A percentile compares a stretch with the other conserved stretches of the same genome.
Evolutionary conservation across 805 yeast species (phyloP).

Genomic region (Ogataea glucozyma): DNA sequence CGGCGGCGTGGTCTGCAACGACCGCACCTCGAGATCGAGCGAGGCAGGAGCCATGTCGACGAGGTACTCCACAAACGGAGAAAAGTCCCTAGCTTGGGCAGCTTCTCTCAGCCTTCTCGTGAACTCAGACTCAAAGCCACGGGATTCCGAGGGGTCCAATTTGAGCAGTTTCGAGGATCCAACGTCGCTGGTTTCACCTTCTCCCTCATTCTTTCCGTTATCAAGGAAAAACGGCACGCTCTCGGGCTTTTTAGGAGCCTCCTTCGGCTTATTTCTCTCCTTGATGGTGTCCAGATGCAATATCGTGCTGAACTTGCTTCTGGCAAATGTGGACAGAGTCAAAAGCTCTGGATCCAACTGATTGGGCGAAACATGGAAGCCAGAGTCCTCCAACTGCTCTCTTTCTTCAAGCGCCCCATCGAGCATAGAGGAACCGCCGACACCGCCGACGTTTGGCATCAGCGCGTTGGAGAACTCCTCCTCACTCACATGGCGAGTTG

Average conservation of each 20-base stretch:
- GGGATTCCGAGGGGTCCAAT: slow-evolving; percentile 37
- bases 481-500: slow-evolving; percentile 72
- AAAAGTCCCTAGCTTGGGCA: slow-evolving; percentile 40
- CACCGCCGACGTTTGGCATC: slow-evolving; percentile 79
- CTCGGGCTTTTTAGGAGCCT: slow-evolving; percentile 82
- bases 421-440: slow-evolving; percentile 66
- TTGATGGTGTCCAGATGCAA: slow-evolving; percentile 81
- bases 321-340: slow-evolving; percentile 77
- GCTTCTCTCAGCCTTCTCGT: slow-evolving; percentile 64
- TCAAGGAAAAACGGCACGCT: slow-evolving; percentile 82
- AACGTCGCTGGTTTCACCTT: too few species aligned
- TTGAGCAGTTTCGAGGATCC: slow-evolving; percentile 40
- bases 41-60: slow-evolving; percentile 69
- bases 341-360: slow-evolving; percentile 65
- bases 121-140: slow-evolving; percentile 68
- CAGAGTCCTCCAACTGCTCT: slow-evolving; percentile 29
- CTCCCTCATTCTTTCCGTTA: too few species aligned
- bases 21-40: slow-evolving; percentile 84
- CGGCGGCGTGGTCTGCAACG: slow-evolving; percentile 68
- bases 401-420: slow-evolving; percentile 70
- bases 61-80: slow-evolving; percentile 54
- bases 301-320: slow-evolving; percentile 75
- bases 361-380: slow-evolving; percentile 51
- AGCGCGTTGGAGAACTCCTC: slow-evolving; percentile 67
- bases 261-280: slow-evolving; percentile 85